Evolutionary conservation across 257 asterid genomes (phyloP).

Genomic region (Cynanchum wilfordii): DNA sequence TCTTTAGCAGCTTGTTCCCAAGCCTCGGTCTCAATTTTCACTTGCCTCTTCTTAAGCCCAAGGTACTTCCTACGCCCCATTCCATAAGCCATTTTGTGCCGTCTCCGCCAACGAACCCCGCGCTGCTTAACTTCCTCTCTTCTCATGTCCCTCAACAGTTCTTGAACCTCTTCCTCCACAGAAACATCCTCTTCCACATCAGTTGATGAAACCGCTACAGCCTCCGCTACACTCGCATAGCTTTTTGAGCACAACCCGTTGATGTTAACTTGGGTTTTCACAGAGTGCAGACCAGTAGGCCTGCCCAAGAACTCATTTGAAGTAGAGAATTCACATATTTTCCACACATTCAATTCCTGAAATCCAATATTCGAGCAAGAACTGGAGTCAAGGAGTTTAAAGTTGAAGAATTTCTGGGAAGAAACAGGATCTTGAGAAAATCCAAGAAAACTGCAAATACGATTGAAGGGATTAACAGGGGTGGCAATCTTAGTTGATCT

Average conservation of each 20-base stretch:
- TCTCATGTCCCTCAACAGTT: constrained; percentile 46
- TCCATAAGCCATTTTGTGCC: constrained; percentile 29
- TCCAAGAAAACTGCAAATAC: constrained; percentile 39
- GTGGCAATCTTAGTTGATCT: background rate
- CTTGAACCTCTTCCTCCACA: constrained; percentile 48
- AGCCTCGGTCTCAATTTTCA: constrained; percentile 74
- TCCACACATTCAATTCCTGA: constrained; percentile 14
- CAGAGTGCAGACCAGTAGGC: constrained; percentile 6
- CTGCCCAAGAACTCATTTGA: constrained; percentile 25
- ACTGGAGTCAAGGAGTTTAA: constrained; percentile 30
- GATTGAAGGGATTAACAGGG: constrained; percentile 18
- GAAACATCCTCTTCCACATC: constrained; percentile 55
- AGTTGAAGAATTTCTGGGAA: constrained; percentile 23
- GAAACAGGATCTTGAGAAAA: constrained; percentile 29
- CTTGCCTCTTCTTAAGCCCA: constrained; percentile 59
- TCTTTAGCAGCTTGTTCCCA: constrained; percentile 82
- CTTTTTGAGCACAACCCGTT: constrained; percentile 35
- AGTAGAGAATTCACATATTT: background rate
- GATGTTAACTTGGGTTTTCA: constrained; percentile 4
- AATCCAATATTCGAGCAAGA: constrained; percentile 24
- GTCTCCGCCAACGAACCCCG: constrained; percentile 24
- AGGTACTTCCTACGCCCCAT: constrained; percentile 41
- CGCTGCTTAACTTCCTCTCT: constrained; percentile 48
- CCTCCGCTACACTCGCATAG: constrained; percentile 80
- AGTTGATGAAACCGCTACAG: constrained; percentile 43